Evolutionary conservation across 176 grass and related monocot genomes (phyloP), one percentile per base, ranked within the genome.

Genomic region (Microstegium vimineum): DNA sequence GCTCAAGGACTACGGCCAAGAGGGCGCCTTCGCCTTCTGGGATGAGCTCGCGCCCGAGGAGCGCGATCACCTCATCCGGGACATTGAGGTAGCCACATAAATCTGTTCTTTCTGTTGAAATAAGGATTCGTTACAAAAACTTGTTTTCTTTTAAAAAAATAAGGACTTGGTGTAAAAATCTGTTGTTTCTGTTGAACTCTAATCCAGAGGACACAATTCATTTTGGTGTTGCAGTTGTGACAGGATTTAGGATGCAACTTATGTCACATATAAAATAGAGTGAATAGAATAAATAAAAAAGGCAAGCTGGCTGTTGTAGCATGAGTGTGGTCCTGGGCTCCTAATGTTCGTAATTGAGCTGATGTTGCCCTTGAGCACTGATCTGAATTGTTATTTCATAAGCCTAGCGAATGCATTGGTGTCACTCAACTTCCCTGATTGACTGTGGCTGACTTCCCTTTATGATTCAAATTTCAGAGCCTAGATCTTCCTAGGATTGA

Each of bases 1-100:
- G 69, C 86, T 97, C 71, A 97, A 97, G 78, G 89, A 97, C 83
- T 97, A 94, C 66, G 89, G 89, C 33, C 89, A 94, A 72, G 94
- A 97, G 65, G 91, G 77, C 30, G 85, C 94, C 70, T 90, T 97
- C 73, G 89, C 94, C 20, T 85, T 97, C 69, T 97, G 94, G 94
- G 89, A 97, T 52, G 91, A 97, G 84, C 87, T 97, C 78, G 75
- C 47, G 8, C 87, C 89, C n/a, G 94, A 97, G 70, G 94, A 91
- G 65, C 91, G 89, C 30, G 94, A 97, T 54, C 71, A 88, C 45
- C 91, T 97, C 73, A 90, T 90, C 86, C 78, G 84, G 68, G 91
- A 97, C 23, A 97, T 97, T 23, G 87, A 90, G 91, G 94, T 97
- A 15, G 17, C 47, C 4, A 12, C 22, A 13, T 32, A 16, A 40